Percentiles rank a stretch among this genome's conserved stretches.
Evolutionary conservation across 305 asterid genomes (phyloP).

Genomic region (Fraxinus sp.): DNA sequence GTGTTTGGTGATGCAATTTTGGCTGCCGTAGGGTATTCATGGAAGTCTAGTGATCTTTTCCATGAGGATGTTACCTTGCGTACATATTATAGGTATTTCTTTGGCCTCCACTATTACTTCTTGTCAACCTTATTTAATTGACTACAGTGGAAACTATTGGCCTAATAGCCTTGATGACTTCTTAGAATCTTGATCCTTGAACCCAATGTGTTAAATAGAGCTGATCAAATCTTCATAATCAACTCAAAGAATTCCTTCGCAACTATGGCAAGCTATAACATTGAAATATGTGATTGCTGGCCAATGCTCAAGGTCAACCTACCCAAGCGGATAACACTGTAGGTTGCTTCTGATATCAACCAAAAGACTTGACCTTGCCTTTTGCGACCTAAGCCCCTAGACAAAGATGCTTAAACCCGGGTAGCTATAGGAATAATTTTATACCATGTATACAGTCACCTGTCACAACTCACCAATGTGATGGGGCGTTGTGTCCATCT

Average conservation of each 20-base stretch:
- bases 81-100: constrained; percentile 62
- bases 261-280: background rate
- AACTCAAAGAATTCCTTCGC: background rate
- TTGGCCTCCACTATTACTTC: constrained; percentile 16
- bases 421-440: background rate
- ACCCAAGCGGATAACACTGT: background rate
- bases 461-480: background rate
- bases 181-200: background rate
- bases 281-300: background rate
- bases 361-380: background rate
- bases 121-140: constrained; percentile 11
- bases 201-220: background rate
- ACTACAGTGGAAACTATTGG: background rate
- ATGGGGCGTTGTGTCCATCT: background rate
- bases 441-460: background rate
- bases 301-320: background rate
- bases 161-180: background rate
- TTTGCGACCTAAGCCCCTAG: background rate
- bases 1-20: constrained; percentile 79
- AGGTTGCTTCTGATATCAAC: background rate
- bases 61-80: constrained; percentile 63
- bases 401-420: background rate
- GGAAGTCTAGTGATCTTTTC: constrained; percentile 68
- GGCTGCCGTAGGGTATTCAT: constrained; percentile 79
- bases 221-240: background rate